Percentiles rank a stretch among this genome's conserved stretches.
These are phyloP conservation scores for Leccinum pallidistipes DNA, from an alignment of 1,284 basidiomycete genomes.

Conservation along the genomic window DNA sequence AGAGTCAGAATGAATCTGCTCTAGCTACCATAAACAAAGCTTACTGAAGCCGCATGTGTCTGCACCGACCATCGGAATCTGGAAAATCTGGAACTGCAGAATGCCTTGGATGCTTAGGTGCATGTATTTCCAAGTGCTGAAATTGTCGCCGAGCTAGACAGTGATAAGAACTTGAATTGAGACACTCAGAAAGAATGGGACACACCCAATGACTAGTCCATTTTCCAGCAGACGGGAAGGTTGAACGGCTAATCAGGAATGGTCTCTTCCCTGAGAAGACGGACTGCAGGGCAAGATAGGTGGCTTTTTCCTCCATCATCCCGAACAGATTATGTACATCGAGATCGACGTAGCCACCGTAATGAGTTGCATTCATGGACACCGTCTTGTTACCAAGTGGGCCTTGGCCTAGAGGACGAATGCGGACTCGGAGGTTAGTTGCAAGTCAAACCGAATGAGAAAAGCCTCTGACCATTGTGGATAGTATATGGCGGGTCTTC, in stretches of 20 bases:
- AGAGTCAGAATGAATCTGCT: conserved; percentile 6
- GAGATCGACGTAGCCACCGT: conserved; percentile 39
- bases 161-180: not conserved
- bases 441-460: not conserved
- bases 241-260: conserved; percentile 44
- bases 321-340: conserved; percentile 48
- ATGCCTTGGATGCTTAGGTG: conserved; percentile 61
- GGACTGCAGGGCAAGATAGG: conserved; percentile 36
- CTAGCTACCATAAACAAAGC: conserved; percentile 19
- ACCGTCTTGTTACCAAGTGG: conserved; percentile 32
- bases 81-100: conserved; percentile 75
- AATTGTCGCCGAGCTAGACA: conserved; percentile 70
- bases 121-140: conserved; percentile 64
- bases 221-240: conserved; percentile 62
- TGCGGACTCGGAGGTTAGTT: not conserved
- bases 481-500: conserved; percentile 67
- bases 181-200: not conserved
- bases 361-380: conserved; percentile 42
- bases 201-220: conserved; percentile 63
- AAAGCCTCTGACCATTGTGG: conserved; percentile 54
- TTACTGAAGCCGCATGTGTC: conserved; percentile 68
- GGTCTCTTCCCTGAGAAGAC: conserved; percentile 40
- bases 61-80: conserved; percentile 76
- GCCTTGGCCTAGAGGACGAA: conserved; percentile 20
- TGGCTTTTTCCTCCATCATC: conserved; percentile 39